These are phyloP conservation scores for Colletotrichum tropicale DNA, from an alignment of 2,329 filamentous ascomycete genomes.

Conservation along the genomic window DNA sequence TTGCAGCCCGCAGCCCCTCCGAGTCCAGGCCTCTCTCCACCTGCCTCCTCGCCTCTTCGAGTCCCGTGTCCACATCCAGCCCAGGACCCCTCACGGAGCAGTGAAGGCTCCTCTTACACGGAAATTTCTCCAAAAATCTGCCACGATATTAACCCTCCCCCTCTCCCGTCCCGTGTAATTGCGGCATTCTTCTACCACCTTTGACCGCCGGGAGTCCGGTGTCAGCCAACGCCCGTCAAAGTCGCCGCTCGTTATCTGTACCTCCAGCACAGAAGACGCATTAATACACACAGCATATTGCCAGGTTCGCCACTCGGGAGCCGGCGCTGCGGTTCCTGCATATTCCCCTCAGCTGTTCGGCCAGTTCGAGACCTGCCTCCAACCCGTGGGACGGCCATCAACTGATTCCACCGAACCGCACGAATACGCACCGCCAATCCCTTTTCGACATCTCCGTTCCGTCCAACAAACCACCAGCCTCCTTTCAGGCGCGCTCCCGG, in stretches of 20 bases:
- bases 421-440: background rate
- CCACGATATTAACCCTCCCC: background rate
- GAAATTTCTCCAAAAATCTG: conserved; percentile 8
- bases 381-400: background rate
- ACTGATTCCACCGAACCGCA: background rate
- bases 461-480: background rate
- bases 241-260: background rate
- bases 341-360: background rate
- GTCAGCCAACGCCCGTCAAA: background rate
- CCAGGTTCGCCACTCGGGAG: background rate
- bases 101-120: background rate
- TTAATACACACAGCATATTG: background rate
- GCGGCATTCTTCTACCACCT: background rate
- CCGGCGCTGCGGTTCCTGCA: conserved; percentile 7
- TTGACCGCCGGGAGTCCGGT: background rate
- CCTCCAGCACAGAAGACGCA: background rate
- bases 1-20: background rate
- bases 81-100: background rate
- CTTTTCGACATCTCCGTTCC: background rate
- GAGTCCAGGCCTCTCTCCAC: background rate
- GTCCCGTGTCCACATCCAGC: background rate
- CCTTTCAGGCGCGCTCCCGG: background rate
- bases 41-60: background rate
- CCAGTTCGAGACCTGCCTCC: background rate
- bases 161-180: background rate